A percentile compares a stretch with the other conserved stretches of the same genome.
These are phyloP conservation scores for Paramyrothecium roridum DNA, from an alignment of 2,329 filamentous ascomycete species.

Conservation along the genomic window DNA sequence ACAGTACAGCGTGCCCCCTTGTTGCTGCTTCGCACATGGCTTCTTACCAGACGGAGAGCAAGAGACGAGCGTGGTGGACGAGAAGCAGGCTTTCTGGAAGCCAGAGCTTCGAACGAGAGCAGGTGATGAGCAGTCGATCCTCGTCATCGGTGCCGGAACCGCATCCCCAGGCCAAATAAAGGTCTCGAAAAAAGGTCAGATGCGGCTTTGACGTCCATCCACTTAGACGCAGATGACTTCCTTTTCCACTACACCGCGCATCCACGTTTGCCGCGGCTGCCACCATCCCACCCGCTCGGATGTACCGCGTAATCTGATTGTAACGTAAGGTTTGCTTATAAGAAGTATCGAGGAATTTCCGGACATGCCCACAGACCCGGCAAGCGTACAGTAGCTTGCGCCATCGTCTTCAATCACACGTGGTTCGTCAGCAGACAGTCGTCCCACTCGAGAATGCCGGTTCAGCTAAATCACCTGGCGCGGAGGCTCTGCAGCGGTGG, in stretches of 20 bases:
- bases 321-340: no score
- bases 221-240: neutral
- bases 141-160: neutral
- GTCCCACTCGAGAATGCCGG: neutral
- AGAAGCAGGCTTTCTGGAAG: neutral
- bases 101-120: neutral
- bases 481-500: constrained; percentile 4
- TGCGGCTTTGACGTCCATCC: neutral
- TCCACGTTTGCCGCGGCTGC: neutral
- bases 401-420: neutral
- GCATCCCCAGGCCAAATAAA: neutral
- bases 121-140: neutral
- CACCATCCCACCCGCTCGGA: neutral
- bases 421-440: constrained; percentile 1
- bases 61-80: neutral
- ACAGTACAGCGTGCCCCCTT: neutral
- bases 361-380: no score
- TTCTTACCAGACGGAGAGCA: neutral
- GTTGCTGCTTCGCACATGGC: neutral
- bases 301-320: neutral
- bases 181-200: neutral
- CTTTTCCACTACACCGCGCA: neutral
- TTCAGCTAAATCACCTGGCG: neutral
- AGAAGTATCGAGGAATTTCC: no score
- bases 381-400: no score